phyloP scores from a whole-genome alignment of 257 asterid genomes.

The Solanum phureja region DNA sequence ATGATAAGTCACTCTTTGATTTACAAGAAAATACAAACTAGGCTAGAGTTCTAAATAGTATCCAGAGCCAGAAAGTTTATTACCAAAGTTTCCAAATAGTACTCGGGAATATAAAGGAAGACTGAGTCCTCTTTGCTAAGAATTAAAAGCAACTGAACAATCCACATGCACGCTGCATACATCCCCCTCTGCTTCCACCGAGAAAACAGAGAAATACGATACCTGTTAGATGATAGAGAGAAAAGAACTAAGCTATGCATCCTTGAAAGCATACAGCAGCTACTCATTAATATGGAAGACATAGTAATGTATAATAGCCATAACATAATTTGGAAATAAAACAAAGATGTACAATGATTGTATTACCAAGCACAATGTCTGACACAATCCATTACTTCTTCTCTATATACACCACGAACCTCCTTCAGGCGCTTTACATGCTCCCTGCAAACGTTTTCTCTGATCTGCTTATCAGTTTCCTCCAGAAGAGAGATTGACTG shows the following conservation, averaged over 20 bases:
- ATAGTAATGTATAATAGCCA: not conserved
- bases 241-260: not conserved
- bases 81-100: constrained; percentile 92
- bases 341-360: not conserved
- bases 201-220: constrained; percentile 69
- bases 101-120: constrained; percentile 78
- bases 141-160: constrained; percentile 77
- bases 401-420: constrained; percentile 65
- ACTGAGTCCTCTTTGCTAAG: constrained; percentile 72
- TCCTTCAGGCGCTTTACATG: constrained; percentile 82
- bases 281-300: not conserved
- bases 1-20: not conserved
- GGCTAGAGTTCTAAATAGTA: not conserved
- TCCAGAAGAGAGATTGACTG: constrained; percentile 65
- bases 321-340: not conserved
- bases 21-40: not conserved
- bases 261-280: not conserved
- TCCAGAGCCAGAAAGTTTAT: constrained; percentile 4
- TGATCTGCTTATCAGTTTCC: constrained; percentile 84
- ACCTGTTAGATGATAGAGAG: constrained; percentile 41
- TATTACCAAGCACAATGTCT: constrained; percentile 91
- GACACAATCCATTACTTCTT: constrained; percentile 88
- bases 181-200: constrained; percentile 97
- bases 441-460: constrained; percentile 56
- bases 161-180: constrained; percentile 93